Conservation (phyloP, 208 protist genomes). For the Crithidia thermophila region DNA sequence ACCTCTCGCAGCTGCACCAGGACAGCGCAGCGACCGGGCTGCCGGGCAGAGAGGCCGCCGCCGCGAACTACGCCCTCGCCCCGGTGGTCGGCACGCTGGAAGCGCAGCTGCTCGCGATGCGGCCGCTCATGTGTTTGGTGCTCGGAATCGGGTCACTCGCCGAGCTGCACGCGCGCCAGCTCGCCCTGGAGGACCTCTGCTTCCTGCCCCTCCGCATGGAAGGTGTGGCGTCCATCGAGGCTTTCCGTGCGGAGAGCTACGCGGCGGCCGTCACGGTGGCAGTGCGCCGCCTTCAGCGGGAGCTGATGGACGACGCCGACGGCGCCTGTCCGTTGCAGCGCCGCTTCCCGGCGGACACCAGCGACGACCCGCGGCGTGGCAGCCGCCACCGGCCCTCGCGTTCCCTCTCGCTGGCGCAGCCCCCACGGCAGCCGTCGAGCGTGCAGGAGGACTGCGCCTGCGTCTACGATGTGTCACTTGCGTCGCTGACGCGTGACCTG, state of each 20-base stretch:
- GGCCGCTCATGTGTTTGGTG: constrained; percentile 48
- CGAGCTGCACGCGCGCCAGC: constrained; percentile 35
- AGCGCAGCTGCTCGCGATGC: constrained; percentile 33
- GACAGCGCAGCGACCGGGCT: constrained; percentile 1
- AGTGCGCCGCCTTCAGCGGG: constrained; percentile 32
- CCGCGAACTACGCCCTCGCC: not conserved
- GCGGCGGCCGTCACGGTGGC: constrained; percentile 55
- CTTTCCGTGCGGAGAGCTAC: constrained; percentile 49
- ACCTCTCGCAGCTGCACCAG: constrained; percentile 27
- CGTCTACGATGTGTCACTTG: constrained; percentile 26
- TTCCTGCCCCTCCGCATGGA: constrained; percentile 65
- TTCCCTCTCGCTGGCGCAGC: not conserved
- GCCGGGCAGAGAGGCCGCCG: not conserved
- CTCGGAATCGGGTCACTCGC: constrained; percentile 31
- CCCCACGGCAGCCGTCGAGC: not conserved
- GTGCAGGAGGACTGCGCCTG: not conserved
- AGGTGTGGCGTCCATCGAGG: constrained; percentile 59
- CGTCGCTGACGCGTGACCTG: constrained; percentile 1
- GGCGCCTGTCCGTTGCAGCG: no score
- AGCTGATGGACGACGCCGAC: constrained; percentile 24
- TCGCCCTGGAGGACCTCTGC: constrained; percentile 62
- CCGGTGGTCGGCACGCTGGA: constrained; percentile 6
- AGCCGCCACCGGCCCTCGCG: not conserved
- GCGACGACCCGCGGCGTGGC: no score
- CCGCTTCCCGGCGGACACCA: no score